Evolutionary conservation across 1,139 yeast genomes (phyloP), one percentile per base, ranked within the genome.

Genomic region (Candida labiduridarum): DNA sequence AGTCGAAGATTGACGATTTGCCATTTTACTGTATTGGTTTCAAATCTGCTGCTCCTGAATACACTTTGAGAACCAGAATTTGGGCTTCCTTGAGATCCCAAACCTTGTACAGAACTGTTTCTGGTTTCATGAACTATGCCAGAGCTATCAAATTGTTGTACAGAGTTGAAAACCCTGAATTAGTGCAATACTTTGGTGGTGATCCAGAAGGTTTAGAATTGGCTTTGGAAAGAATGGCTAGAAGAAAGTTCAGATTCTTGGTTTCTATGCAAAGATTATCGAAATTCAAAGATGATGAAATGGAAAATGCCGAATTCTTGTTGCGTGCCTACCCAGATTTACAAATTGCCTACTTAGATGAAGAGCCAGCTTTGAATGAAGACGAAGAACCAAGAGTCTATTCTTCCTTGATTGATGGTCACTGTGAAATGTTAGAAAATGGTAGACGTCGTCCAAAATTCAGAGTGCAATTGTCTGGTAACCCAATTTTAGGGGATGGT

Each of bases 231-330:
- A 88, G 94, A 68, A 95, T 94, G 99, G 98, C 99, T 35, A 89
- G 99, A 80, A 87, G 99, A 79, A 94, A 95, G 78, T 95, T 94
- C 83, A 90, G 91, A 79, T 92, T 94, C 67, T 81, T 92, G 70
- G 72, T 71, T 0, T 72, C 79, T 1, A 75, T 76, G 79, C 64
- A 83, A 77, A 40, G 77, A 44, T 62, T 66, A 97, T 83, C 97
- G 58, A 95, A 94, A 73, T 94, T 94, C 76, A 89, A 92, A 72
- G 58, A 61, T 39, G 77, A 73, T 49, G 80, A 76, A 52, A 55
- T 60, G 45, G 74, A 76, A 52, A 64, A 70, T 50, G 67, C 69
- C 1, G 77, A 72, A 50, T 71, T 64, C 44, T 63, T 67, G 52
- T 68, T 71, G 44, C 63, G 68, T 45, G 78, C 80, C 22, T 81